Evolutionary conservation across 1,284 basidiomycete species (phyloP), one percentile per base, ranked within the genome.

Genomic region (Trametes pubescens): DNA sequence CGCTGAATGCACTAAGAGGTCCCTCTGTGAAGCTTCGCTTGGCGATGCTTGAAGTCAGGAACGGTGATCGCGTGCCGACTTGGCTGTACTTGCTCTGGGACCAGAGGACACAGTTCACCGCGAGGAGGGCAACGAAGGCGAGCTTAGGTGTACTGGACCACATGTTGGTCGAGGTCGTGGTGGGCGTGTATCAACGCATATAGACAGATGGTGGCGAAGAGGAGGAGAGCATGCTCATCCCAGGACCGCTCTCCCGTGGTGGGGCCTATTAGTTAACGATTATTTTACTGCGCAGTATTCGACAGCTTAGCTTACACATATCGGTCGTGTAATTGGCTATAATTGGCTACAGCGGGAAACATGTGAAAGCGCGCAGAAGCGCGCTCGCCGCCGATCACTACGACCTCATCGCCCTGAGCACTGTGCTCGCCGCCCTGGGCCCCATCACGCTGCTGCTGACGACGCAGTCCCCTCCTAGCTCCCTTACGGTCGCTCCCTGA

Each of bases 91-190:
- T 82, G 74, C 84, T 85, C 69, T 85, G 82, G 18, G 90, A 89
- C 87, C 86, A 91, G 49, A 92, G 77, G 38, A 91, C 67, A 68
- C 81, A 82, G 67, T 88, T 86, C 48, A 86, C 48, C 64, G 82
- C 72, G 70, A 92, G 75, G 51, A 83, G 71, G 58, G 80, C 64
- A 40, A 85, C 77, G 66, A 91, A 86, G 34, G 84, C 69, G 9
- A 84, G 69, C 73, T 81, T 85, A 60, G 83, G 78, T 29, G 78
- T 73, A 53, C 75, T 73, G 61, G 77, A 76, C 64, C 78, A 67
- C 82, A 84, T 82, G 61, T 35, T 65, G 69, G 68, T 56, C 48
- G 61, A 61, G 43, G 52, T 21, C 34, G 29, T 26, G 46, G 21
- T 55, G 46, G 13, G 51, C 49, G 47, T 48, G 29, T 32, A 32